These are phyloP conservation scores for Colletotrichum horii DNA, from an alignment of 2,329 filamentous ascomycete species.

Conservation along the genomic window DNA sequence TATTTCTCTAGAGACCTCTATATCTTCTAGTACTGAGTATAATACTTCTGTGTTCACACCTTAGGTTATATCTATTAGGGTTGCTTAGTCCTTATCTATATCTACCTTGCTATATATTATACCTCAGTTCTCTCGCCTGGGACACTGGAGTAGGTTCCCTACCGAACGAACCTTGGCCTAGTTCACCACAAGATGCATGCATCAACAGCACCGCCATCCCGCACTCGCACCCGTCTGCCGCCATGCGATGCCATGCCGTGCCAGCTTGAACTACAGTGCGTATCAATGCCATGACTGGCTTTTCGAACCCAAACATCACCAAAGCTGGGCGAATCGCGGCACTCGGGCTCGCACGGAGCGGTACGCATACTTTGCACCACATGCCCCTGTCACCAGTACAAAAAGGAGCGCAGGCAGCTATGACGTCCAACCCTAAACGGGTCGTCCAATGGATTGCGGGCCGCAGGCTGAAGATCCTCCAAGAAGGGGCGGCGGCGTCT, in stretches of 20 bases:
- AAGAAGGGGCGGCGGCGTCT: background rate
- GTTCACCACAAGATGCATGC: background rate
- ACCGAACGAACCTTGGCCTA: background rate
- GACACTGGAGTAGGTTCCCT: too few relatives aligned
- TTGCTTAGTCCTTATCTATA: too few relatives aligned
- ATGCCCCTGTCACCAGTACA: background rate
- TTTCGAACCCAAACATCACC: background rate
- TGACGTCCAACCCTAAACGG: constrained; percentile 2
- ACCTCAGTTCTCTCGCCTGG: too few relatives aligned
- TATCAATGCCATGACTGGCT: background rate
- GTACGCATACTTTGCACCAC: background rate
- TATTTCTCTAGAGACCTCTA: too few relatives aligned
- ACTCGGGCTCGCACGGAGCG: background rate
- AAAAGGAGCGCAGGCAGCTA: background rate
- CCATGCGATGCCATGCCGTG: background rate
- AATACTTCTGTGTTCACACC: too few relatives aligned
- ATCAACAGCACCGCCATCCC: background rate
- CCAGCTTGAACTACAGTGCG: background rate
- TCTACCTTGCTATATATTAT: too few relatives aligned
- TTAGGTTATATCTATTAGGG: too few relatives aligned
- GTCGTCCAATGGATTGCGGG: constrained; percentile 12
- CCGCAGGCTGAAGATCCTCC: background rate
- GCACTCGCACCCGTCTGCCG: background rate
- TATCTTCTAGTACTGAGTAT: too few relatives aligned
- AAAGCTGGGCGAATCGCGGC: background rate